Percentiles rank a stretch among this genome's conserved stretches.
These are phyloP conservation scores for Saccharomycopsis hybrid DNA, from an alignment of 1,139 yeast genomes.

Conservation along the genomic window DNA sequence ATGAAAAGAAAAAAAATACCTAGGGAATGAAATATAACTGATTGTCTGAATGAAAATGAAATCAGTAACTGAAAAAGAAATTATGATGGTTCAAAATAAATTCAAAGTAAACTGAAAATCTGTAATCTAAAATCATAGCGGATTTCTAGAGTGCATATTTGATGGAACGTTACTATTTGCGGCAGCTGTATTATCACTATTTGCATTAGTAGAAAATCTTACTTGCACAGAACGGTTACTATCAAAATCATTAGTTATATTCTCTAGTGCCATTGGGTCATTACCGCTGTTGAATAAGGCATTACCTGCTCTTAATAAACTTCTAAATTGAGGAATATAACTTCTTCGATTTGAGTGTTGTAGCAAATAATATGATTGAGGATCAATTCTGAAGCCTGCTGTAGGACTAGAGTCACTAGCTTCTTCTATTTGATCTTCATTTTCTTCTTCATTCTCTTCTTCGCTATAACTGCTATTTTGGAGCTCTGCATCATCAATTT, in stretches of 20 bases:
- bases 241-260: conserved; percentile 22
- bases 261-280: conserved; percentile 17
- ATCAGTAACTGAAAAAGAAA: no score
- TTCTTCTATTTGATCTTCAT: conserved; percentile 31
- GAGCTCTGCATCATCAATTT: not conserved
- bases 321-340: not conserved
- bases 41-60: no score
- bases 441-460: conserved; percentile 43
- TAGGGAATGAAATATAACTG: no score
- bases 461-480: conserved; percentile 47
- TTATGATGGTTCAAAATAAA: no score
- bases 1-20: not conserved
- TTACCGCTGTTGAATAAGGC: conserved; percentile 24
- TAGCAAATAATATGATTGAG: conserved; percentile 17
- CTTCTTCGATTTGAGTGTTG: conserved; percentile 16
- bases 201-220: not conserved
- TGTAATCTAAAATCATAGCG: not conserved
- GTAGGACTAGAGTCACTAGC: no score
- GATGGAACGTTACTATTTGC: not conserved
- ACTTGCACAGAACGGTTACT: not conserved
- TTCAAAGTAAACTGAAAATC: no score
- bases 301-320: conserved; percentile 11
- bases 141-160: not conserved
- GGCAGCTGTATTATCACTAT: not conserved
- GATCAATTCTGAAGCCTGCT: conserved; percentile 10